A percentile compares a stretch with the other conserved stretches of the same genome.
phyloP scores from a whole-genome alignment of 805 yeast genomes.

The Cyberlindnera subsufficiens region DNA sequence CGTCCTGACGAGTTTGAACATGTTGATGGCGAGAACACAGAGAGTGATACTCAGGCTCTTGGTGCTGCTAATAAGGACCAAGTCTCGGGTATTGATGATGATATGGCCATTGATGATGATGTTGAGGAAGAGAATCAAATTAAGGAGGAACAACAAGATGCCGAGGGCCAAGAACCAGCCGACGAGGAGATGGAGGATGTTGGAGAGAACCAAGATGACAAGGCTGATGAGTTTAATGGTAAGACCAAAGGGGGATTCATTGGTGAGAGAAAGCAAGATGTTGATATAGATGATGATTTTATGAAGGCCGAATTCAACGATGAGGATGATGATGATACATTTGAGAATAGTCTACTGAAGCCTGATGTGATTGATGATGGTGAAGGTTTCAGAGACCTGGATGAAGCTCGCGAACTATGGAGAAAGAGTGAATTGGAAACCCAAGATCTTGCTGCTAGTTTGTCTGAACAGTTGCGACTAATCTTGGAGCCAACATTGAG shows the following conservation, averaged over 20 bases:
- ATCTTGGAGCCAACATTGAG: conserved; percentile 94
- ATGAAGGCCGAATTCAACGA: conserved; percentile 25
- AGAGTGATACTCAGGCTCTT: conserved; percentile 81
- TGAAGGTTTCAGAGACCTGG: conserved; percentile 42
- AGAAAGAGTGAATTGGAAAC: conserved; percentile 76
- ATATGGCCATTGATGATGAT: conserved; percentile 77
- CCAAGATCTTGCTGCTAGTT: conserved; percentile 76
- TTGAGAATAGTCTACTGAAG: conserved; percentile 17
- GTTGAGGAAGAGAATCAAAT: conserved; percentile 29
- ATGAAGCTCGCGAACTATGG: conserved; percentile 78
- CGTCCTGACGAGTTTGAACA: conserved; percentile 86
- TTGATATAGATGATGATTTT: conserved; percentile 29
- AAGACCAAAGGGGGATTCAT: conserved; percentile 45
- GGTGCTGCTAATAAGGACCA: conserved; percentile 86
- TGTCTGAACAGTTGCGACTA: conserved; percentile 88
- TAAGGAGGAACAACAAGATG: conserved; percentile 28
- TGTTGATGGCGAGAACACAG: conserved; percentile 72
- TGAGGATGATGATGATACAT: conserved; percentile 20
- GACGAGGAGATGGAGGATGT: conserved; percentile 22
- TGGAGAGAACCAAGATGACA: conserved; percentile 25
- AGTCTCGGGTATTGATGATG: conserved; percentile 68
- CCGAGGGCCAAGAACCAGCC: conserved; percentile 23
- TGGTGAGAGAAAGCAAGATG: conserved; percentile 36
- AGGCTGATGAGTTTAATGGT: conserved; percentile 43
- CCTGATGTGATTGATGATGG: conserved; percentile 19